Evolutionary conservation across 108 stramenopile genomes (phyloP).

Genomic region (Craspedostauros australis): DNA sequence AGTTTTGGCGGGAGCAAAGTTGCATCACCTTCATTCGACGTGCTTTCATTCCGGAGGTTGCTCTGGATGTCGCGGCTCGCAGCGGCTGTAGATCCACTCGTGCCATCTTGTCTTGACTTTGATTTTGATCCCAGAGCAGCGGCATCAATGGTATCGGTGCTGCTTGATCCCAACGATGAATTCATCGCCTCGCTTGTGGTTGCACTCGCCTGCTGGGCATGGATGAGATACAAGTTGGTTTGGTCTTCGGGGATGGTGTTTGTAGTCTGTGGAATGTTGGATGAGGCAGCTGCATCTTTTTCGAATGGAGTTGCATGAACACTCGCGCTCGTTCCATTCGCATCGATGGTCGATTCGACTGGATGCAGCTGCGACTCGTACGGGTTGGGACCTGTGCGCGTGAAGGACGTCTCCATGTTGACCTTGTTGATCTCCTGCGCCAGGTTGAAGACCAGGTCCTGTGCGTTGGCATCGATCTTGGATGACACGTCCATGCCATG

Average conservation of each 20-base stretch:
- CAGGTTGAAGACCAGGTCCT: not conserved
- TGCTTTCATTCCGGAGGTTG: too few species aligned
- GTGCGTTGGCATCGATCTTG: not conserved
- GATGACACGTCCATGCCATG: conserved; percentile 23
- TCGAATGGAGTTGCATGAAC: too few species aligned
- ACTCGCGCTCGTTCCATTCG: too few species aligned
- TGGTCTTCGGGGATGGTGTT: not conserved
- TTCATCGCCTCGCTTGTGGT: not conserved
- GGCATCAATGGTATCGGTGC: not conserved
- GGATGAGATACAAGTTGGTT: not conserved
- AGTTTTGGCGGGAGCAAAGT: not conserved
- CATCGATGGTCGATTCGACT: too few species aligned
- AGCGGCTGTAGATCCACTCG: too few species aligned
- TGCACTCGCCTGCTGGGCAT: not conserved
- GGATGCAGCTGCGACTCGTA: conserved; percentile 34
- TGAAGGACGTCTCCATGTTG: not conserved
- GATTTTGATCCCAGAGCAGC: not conserved
- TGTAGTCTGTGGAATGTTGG: too few species aligned
- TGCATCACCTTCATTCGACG: too few species aligned
- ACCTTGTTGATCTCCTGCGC: not conserved
- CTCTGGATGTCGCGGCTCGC: not conserved
- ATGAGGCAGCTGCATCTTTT: too few species aligned
- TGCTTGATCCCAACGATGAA: not conserved
- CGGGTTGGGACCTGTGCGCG: conserved; percentile 3
- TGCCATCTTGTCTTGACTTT: not conserved